phyloP scores from a whole-genome alignment of 768 basidiomycete genomes.

The Tylopilus balloui region DNA sequence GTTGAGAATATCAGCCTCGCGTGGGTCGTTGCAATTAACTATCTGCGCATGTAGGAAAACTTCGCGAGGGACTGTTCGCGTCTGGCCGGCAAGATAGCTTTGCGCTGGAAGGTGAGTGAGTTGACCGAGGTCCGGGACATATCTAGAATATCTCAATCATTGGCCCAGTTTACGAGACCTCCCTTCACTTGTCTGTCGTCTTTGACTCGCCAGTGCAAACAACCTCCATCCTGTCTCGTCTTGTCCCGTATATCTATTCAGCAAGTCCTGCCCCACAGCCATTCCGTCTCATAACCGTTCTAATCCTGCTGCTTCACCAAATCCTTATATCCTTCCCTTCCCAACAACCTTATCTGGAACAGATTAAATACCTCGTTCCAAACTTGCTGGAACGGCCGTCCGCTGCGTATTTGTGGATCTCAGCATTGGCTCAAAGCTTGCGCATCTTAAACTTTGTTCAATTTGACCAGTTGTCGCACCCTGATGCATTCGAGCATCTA shows the following conservation, averaged over 20 bases:
- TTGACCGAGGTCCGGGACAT: neutral
- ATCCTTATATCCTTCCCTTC: conserved; percentile 60
- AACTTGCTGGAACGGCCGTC: conserved; percentile 37
- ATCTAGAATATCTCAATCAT: neutral
- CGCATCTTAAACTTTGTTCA: conserved; percentile 51
- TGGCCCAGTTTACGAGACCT: conserved; percentile 64
- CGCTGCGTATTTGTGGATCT: conserved; percentile 47
- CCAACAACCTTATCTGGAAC: conserved; percentile 46
- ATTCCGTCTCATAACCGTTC: conserved; percentile 29
- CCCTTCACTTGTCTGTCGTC: conserved; percentile 57
- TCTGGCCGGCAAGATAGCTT: conserved; percentile 57
- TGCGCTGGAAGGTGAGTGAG: conserved; percentile 57
- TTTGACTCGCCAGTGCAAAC: conserved; percentile 62
- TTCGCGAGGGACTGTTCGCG: conserved; percentile 68
- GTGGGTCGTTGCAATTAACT: neutral
- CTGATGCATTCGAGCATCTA: conserved; percentile 23
- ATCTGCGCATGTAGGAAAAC: conserved; percentile 50
- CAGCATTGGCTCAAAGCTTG: conserved; percentile 45
- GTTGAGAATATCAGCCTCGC: neutral
- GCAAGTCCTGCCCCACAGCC: conserved; percentile 13
- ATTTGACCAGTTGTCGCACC: conserved; percentile 44
- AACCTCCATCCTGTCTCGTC: conserved; percentile 54
- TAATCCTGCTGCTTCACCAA: conserved; percentile 56
- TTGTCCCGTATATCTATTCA: conserved; percentile 48
- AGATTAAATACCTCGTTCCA: conserved; percentile 20